phyloP scores from a whole-genome alignment of 1,139 yeast genomes.

The Pneumocystis carinii region DNA sequence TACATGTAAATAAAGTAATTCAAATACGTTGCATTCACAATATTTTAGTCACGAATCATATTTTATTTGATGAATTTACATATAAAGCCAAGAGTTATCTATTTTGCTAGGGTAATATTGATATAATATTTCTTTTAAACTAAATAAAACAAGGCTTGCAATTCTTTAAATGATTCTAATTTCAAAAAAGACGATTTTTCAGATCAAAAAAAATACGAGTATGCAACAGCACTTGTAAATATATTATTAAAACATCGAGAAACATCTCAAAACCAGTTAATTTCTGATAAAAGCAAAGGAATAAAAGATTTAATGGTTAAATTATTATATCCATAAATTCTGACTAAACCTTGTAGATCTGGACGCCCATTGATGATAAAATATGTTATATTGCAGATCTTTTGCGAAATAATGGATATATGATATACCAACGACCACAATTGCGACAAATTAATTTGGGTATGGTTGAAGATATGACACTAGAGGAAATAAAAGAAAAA shows the following conservation, averaged over 20 bases:
- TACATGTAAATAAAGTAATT: slow-evolving; percentile 76
- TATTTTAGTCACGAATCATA: slow-evolving; percentile 65
- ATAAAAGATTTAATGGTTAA: slow-evolving; percentile 11
- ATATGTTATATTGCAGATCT: slow-evolving; percentile 72
- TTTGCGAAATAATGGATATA: slow-evolving; percentile 36
- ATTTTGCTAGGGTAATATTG: slow-evolving; percentile 16
- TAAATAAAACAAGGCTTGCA: slow-evolving; percentile 19
- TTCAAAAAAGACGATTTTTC: slow-evolving; percentile 21
- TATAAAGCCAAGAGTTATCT: slow-evolving; percentile 15
- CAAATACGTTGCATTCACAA: slow-evolving; percentile 57
- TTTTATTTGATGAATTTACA: slow-evolving; percentile 30
- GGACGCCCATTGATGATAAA: slow-evolving; percentile 84
- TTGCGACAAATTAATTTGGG: slow-evolving; percentile 85
- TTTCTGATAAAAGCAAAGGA: slow-evolving; percentile 12
- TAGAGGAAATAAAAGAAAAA: slow-evolving; percentile 40
- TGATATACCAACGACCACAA: slow-evolving; percentile 61
- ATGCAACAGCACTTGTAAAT: slow-evolving; percentile 28
- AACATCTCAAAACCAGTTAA: slow-evolving; percentile 14
- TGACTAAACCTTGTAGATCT: slow-evolving; percentile 27
- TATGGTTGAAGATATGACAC: slow-evolving; percentile 54
- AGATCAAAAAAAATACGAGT: slow-evolving; percentile 22
- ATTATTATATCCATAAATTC: not conserved
- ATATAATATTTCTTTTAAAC: not conserved
- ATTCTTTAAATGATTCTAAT: slow-evolving; percentile 21
- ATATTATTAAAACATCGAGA: slow-evolving; percentile 28